Conservation (phyloP, 495 filamentous ascomycete species). For the Neurospora sp. region DNA sequence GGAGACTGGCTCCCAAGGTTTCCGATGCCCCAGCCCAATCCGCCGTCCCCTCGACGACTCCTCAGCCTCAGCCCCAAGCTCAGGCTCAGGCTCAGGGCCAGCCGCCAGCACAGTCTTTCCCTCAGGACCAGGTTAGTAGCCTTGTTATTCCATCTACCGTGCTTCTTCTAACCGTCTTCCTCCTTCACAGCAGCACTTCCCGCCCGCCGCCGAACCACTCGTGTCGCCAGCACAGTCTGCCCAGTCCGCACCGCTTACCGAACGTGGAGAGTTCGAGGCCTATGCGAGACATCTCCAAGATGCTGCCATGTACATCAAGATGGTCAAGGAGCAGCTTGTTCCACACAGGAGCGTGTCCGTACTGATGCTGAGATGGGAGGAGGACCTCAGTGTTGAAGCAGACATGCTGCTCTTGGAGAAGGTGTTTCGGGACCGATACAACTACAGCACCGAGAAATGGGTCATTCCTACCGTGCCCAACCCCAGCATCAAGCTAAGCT, state of each 20-base stretch:
- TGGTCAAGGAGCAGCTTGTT: conserved; percentile 30
- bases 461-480: conserved; percentile 40
- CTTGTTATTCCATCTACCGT: neutral
- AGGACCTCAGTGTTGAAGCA: conserved; percentile 37
- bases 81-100: conserved; percentile 1
- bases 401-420: conserved; percentile 39
- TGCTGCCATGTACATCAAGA: conserved; percentile 45
- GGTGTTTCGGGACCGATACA: conserved; percentile 42
- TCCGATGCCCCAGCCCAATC: conserved; percentile 13
- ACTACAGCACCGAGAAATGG: conserved; percentile 43
- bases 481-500: conserved; percentile 42
- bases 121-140: conserved; percentile 19
- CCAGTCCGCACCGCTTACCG: conserved; percentile 16
- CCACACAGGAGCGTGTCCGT: conserved; percentile 40
- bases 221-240: conserved; percentile 11
- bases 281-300: conserved; percentile 50
- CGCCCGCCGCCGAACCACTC: conserved; percentile 14
- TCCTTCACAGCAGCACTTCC: conserved; percentile 5
- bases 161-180: neutral
- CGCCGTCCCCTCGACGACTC: conserved; percentile 6
- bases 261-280: conserved; percentile 46
- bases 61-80: conserved; percentile 13
- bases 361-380: conserved; percentile 45
- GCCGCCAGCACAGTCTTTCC: conserved; percentile 12
- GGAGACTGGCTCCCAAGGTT: conserved; percentile 29